phyloP scores from a whole-genome alignment of 805 yeast species.

The Dipodascus geniculatus region DNA sequence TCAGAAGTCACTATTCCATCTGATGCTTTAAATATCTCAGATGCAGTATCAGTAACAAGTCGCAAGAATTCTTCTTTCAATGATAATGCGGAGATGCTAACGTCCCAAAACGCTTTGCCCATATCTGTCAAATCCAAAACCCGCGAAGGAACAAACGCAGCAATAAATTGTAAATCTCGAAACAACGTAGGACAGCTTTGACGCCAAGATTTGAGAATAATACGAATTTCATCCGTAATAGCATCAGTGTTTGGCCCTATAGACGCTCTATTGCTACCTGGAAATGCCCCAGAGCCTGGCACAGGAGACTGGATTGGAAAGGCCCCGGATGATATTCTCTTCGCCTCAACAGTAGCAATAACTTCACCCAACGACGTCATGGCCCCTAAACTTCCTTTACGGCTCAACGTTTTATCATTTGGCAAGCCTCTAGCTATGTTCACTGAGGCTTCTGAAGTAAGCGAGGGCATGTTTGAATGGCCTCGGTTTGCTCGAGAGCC shows the following conservation, averaged over 20 bases:
- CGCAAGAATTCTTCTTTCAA: slow-evolving; percentile 18
- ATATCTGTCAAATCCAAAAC: slow-evolving; percentile 20
- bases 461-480: slow-evolving; percentile 13
- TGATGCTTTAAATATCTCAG: slow-evolving; percentile 17
- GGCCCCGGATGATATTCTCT: slow-evolving; percentile 12
- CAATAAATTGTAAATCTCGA: slow-evolving; percentile 25
- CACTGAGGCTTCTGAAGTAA: slow-evolving; percentile 10
- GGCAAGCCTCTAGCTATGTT: background rate
- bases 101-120: slow-evolving; percentile 28
- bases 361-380: slow-evolving; percentile 15
- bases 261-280: slow-evolving; percentile 9
- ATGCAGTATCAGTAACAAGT: slow-evolving; percentile 13
- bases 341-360: slow-evolving; percentile 18
- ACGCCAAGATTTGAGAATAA: slow-evolving; percentile 16
- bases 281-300: slow-evolving; percentile 7
- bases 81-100: slow-evolving; percentile 24
- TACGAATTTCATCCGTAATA: slow-evolving; percentile 23
- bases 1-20: slow-evolving; percentile 11
- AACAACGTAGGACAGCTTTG: slow-evolving; percentile 23
- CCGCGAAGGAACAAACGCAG: slow-evolving; percentile 23
- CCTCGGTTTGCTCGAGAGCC: slow-evolving; percentile 6
- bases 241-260: slow-evolving; percentile 22
- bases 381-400: slow-evolving; percentile 7
- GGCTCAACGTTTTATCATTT: slow-evolving; percentile 2
- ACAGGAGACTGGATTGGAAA: slow-evolving; percentile 6